Base-by-base conservation (phyloP, 202 grass and related monocot species). In the Elaeis oleifera region DNA sequence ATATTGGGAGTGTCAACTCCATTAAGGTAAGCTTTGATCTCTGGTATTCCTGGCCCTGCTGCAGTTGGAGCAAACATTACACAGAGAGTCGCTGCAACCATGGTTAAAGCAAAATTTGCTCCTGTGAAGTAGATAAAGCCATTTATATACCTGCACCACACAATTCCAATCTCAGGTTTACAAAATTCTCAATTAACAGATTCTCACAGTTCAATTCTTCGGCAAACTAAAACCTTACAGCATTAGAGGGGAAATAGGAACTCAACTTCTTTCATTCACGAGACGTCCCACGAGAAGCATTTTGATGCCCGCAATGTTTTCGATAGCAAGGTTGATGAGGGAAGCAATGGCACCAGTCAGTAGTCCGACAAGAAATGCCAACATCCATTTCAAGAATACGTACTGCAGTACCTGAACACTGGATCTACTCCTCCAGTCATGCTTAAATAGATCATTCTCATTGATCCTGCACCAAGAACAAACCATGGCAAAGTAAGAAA, bases 21-120 rank as follows among this genome's bases (percentile, higher is more conserved):
- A 39, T 68, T 68, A 4, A 68, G 65, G 55, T 68, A 68, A 21
- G 65, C 65, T 56, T 68, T 68, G 6, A 68, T 28, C 36, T 68
- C 65, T 21, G 65, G 65, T 21, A 68, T 68, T 5, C 65, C 65
- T 15, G 65, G 36, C 3, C 65, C 65, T 21, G 65, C 65, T 22
- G 65, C 65, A 15, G 65, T 28, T 20, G 65, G 65, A 5, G 65
- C 65, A 39, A 68, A 16, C 15, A 36, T 32, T 5, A 28, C 65
- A 56, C 65, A 68, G 18, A 68, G 65, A 9, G 52, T 13, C 21
- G 65, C 51, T 23, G 65, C 51, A 15, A 28, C 51, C 32, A 28
- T 28, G 28, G 65, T 28, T 17, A 68, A 7, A 31, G 31, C 3
- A 16, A 22, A 25, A 16, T 68, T 68, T 11, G 20, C 20, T 4